Evolutionary conservation across 2,329 filamentous ascomycete genomes (phyloP).

Genomic region (Cladophialophora exuberans): DNA sequence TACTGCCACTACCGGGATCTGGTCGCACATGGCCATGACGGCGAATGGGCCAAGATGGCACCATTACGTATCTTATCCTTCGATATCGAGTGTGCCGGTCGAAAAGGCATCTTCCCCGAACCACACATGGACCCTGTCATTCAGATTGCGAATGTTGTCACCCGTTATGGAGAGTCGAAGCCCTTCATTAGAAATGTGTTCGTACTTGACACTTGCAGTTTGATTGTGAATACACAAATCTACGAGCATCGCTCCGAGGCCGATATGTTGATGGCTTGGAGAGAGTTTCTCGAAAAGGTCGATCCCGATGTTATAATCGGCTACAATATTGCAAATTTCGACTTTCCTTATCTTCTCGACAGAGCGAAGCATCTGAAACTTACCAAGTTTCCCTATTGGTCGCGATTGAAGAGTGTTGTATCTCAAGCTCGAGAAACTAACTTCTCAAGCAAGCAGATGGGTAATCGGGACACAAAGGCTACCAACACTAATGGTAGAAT

Average conservation of each 20-base stretch:
- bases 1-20: constrained; percentile 79
- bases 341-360: constrained; percentile 93
- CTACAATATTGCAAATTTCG: constrained; percentile 98
- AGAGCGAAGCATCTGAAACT: constrained; percentile 84
- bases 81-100: constrained; percentile 97
- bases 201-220: constrained; percentile 86
- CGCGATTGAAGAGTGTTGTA: constrained; percentile 70
- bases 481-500: constrained; percentile 94
- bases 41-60: constrained; percentile 98
- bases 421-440: constrained; percentile 78
- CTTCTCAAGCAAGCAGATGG: constrained; percentile 98
- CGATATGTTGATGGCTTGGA: constrained; percentile 91
- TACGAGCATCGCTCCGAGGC: constrained; percentile 80
- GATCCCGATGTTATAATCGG: constrained; percentile 98
- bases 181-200: constrained; percentile 97
- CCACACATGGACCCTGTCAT: constrained; percentile 91
- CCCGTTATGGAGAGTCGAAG: constrained; percentile 90
- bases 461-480: constrained; percentile 88
- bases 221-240: constrained; percentile 93
- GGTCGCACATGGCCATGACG: constrained; percentile 83
- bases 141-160: constrained; percentile 96
- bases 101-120: constrained; percentile 97
- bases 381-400: constrained; percentile 81
- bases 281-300: constrained; percentile 83
- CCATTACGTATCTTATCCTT: constrained; percentile 91